phyloP scores from a whole-genome alignment of 2,329 filamentous ascomycete species.

The Colletotrichum graminicola region DNA sequence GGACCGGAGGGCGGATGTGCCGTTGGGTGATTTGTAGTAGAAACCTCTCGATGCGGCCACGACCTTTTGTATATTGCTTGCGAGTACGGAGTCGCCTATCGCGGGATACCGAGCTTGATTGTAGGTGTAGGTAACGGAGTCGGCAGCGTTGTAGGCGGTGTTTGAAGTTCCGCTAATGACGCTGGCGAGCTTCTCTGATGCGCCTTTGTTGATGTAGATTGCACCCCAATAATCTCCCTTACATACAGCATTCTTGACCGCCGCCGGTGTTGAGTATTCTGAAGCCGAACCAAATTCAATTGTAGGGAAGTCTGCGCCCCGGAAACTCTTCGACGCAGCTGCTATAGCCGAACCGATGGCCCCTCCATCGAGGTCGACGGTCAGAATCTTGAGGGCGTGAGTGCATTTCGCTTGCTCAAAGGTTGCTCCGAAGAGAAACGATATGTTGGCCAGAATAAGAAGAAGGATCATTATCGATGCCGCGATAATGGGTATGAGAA shows the following conservation, averaged over 20 bases:
- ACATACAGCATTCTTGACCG: constrained; percentile 52
- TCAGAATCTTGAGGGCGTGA: constrained; percentile 47
- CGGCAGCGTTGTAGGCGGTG: constrained; percentile 49
- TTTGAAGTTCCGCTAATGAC: constrained; percentile 46
- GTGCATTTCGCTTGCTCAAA: constrained; percentile 45
- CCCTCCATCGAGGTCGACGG: constrained; percentile 51
- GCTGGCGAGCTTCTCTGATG: constrained; percentile 49
- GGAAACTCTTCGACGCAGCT: constrained; percentile 49
- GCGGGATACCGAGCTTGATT: constrained; percentile 54
- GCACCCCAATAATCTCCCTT: constrained; percentile 54
- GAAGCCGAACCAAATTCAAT: constrained; percentile 46
- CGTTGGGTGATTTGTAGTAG: constrained; percentile 46
- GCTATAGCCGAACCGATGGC: constrained; percentile 50
- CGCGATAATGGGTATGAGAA: constrained; percentile 22
- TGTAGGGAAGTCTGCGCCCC: constrained; percentile 50
- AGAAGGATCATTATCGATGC: constrained; percentile 28
- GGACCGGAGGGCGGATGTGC: constrained; percentile 30
- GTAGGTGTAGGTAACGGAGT: constrained; percentile 52
- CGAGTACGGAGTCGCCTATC: constrained; percentile 47
- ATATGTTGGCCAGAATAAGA: constrained; percentile 32
- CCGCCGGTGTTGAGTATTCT: constrained; percentile 46
- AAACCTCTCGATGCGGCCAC: constrained; percentile 45
- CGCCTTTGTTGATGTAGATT: constrained; percentile 49
- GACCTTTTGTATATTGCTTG: constrained; percentile 48
- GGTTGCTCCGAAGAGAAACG: constrained; percentile 52